Conservation (phyloP, 2,329 filamentous ascomycete species). For the Zelopaecilomyces penicillatus region DNA sequence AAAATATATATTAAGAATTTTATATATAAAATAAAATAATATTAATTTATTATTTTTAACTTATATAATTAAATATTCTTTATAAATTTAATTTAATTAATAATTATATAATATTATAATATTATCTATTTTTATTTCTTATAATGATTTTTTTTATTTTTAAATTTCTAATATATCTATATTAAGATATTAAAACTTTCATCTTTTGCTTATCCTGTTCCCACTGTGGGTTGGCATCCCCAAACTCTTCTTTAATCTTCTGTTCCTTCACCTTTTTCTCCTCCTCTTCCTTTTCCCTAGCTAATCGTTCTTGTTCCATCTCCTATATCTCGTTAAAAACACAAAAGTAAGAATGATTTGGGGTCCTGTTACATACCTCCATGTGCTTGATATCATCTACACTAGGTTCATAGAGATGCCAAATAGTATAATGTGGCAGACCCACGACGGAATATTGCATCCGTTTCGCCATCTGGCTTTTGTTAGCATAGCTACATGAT, state of each 20-base stretch:
- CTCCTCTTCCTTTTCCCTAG: conserved; percentile 61
- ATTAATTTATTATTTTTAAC: not conserved
- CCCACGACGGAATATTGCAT: conserved; percentile 96
- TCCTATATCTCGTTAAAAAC: conserved; percentile 57
- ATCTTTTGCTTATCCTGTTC: conserved; percentile 81
- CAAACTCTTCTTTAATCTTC: conserved; percentile 66
- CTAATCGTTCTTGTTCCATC: conserved; percentile 82
- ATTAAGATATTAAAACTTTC: conserved; percentile 46
- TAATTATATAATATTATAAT: too few relatives aligned
- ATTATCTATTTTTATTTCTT: too few relatives aligned
- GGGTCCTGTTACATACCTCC: conserved; percentile 51
- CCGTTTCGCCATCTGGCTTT: conserved; percentile 77
- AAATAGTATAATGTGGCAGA: conserved; percentile 94
- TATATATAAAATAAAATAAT: too few relatives aligned
- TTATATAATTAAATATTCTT: conserved; percentile 2
- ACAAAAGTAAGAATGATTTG: conserved; percentile 9
- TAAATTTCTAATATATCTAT: too few relatives aligned
- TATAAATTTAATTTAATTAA: too few relatives aligned
- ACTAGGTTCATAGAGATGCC: conserved; percentile 99
- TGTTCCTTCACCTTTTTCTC: conserved; percentile 68
- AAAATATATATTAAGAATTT: too few relatives aligned
- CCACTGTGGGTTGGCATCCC: conserved; percentile 71
- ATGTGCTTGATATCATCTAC: conserved; percentile 96
- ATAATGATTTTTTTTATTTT: too few relatives aligned
- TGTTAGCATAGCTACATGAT: not conserved